Evolutionary conservation across 2,329 filamentous ascomycete genomes (phyloP).

Genomic region (Aspergillus thermomutatus): DNA sequence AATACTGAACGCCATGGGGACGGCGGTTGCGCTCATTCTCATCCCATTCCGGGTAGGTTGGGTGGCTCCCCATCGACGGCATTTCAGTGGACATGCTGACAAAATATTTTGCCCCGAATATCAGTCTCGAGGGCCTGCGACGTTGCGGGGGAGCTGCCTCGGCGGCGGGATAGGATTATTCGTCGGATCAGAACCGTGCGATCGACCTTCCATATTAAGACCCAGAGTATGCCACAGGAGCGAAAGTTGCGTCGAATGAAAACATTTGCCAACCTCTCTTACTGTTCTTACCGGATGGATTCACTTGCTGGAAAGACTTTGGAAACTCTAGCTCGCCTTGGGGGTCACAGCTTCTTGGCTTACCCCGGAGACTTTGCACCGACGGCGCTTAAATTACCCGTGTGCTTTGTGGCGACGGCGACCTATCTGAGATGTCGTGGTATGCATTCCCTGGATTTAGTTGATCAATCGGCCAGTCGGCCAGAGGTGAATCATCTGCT

Average conservation of each 20-base stretch:
- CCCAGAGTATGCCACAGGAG: slow-evolving; percentile 11
- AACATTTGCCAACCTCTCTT: slow-evolving; percentile 34
- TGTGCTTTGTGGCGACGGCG: slow-evolving; percentile 42
- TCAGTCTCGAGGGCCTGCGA: not conserved
- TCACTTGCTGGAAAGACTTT: slow-evolving; percentile 36
- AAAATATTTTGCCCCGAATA: not conserved
- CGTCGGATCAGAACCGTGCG: slow-evolving; percentile 34
- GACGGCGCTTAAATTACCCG: slow-evolving; percentile 37
- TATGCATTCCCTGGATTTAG: slow-evolving; percentile 16
- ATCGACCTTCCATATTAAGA: slow-evolving; percentile 28
- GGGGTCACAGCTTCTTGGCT: slow-evolving; percentile 39
- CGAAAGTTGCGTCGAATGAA: slow-evolving; percentile 36
- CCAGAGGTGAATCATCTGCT: not conserved
- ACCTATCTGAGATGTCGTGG: slow-evolving; percentile 36
- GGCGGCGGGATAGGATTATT: slow-evolving; percentile 21
- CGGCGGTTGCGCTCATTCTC: not conserved
- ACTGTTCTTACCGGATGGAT: slow-evolving; percentile 26
- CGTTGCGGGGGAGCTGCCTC: slow-evolving; percentile 1
- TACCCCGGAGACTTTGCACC: slow-evolving; percentile 38
- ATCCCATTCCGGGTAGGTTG: slow-evolving; percentile 4
- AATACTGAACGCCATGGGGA: slow-evolving; percentile 2
- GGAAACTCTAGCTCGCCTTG: slow-evolving; percentile 42
- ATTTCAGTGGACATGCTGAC: not conserved
- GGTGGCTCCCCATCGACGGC: not conserved
- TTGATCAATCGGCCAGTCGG: not conserved